phyloP scores from a whole-genome alignment of 148 eudicot species.

The Polygonum maritimum region DNA sequence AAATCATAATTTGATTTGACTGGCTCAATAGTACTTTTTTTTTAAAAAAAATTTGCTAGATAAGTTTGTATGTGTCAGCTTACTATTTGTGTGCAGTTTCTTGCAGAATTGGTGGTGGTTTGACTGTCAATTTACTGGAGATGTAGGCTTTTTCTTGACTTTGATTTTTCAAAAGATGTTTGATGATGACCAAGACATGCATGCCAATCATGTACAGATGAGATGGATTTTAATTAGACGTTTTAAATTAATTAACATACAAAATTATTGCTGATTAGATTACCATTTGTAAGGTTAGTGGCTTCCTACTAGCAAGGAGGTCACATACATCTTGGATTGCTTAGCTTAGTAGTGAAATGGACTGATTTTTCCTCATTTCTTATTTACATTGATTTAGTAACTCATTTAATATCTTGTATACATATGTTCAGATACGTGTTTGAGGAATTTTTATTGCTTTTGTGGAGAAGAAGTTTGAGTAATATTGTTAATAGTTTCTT shows the following conservation, averaged over 20 bases:
- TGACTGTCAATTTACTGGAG: background rate
- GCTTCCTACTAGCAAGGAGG: conserved; percentile 4
- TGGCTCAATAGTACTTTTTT: background rate
- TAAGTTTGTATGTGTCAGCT: background rate
- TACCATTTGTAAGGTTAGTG: background rate
- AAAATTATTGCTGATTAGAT: background rate
- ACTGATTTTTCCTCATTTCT: background rate
- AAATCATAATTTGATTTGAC: background rate
- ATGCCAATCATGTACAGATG: background rate
- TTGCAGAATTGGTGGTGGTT: background rate
- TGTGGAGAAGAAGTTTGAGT: background rate
- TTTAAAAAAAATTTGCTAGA: background rate
- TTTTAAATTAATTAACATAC: background rate
- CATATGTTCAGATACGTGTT: background rate
- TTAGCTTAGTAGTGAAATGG: background rate
- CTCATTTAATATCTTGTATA: background rate
- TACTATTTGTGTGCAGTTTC: background rate
- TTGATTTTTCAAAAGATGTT: background rate
- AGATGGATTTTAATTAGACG: background rate
- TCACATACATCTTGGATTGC: background rate
- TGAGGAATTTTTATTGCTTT: background rate
- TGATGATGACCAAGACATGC: background rate
- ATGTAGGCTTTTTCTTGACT: background rate
- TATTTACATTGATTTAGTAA: background rate
- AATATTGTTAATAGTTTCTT: background rate